Percentiles rank a stretch among this genome's conserved stretches.
These are phyloP conservation scores for Fusarium brevicatenulatum DNA, from an alignment of 2,329 filamentous ascomycete species.

Conservation along the genomic window DNA sequence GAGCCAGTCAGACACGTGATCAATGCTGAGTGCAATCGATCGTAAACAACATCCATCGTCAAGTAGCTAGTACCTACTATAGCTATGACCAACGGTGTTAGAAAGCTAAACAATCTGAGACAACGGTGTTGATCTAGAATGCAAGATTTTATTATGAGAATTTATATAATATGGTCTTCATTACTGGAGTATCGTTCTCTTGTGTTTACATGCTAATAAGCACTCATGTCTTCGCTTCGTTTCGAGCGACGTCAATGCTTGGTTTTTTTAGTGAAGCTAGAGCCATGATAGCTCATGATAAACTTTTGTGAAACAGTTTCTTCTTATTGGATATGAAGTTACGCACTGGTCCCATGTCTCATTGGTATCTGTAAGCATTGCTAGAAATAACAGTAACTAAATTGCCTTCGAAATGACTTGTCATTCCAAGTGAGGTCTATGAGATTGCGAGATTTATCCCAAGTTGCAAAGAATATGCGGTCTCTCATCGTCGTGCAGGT, in stretches of 20 bases:
- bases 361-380: background rate
- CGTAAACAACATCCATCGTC: too few relatives aligned
- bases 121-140: background rate
- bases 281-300: background rate
- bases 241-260: background rate
- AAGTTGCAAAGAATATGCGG: background rate
- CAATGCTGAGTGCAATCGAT: background rate
- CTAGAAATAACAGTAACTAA: background rate
- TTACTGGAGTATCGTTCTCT: background rate
- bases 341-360: conserved; percentile 20
- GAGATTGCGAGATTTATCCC: background rate
- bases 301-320: background rate
- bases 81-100: too few relatives aligned
- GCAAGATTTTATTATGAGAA: background rate
- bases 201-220: background rate
- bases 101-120: background rate
- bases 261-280: background rate
- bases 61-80: too few relatives aligned
- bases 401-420: background rate
- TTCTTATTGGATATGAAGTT: background rate
- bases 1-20: conserved; percentile 10
- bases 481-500: background rate
- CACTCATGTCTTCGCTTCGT: background rate
- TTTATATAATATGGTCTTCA: background rate
- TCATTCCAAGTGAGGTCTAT: background rate